Evolutionary conservation across 345 rosid species (phyloP).

Genomic region (Lepidium africanum): DNA sequence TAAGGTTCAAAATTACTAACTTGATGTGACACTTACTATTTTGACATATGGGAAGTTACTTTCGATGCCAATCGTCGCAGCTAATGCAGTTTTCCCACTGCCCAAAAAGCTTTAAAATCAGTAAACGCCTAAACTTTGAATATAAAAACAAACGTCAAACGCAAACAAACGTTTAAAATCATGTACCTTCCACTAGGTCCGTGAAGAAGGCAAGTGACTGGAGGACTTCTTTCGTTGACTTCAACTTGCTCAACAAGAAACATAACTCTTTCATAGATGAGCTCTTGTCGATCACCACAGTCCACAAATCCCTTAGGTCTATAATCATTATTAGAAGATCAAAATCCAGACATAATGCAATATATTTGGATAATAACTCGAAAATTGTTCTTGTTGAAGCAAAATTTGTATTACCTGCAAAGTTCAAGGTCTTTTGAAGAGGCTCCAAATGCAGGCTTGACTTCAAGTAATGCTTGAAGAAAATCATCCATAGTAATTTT

Average conservation of each 20-base stretch:
- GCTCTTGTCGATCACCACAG: slow-evolving; percentile 59
- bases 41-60: slow-evolving; percentile 91
- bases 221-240: slow-evolving; percentile 72
- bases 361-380: background rate
- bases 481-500: slow-evolving; percentile 89
- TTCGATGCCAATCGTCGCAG: slow-evolving; percentile 79
- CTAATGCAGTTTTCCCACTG: slow-evolving; percentile 92
- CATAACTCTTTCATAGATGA: slow-evolving; percentile 72
- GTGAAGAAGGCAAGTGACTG: slow-evolving; percentile 70
- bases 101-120: background rate
- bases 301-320: slow-evolving; percentile 71
- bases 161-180: background rate
- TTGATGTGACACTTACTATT: slow-evolving; percentile 46
- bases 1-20: background rate
- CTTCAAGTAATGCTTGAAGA: slow-evolving; percentile 53
- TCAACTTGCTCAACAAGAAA: slow-evolving; percentile 78
- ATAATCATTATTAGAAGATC: background rate
- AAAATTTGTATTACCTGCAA: slow-evolving; percentile 41
- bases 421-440: slow-evolving; percentile 75
- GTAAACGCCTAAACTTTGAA: background rate
- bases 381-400: no score
- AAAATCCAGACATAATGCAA: background rate
- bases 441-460: slow-evolving; percentile 79
- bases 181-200: slow-evolving; percentile 79
- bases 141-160: background rate